Base-by-base conservation (phyloP, 192 early-diverging fungal species). In the Gaertneriomyces sp. region DNA sequence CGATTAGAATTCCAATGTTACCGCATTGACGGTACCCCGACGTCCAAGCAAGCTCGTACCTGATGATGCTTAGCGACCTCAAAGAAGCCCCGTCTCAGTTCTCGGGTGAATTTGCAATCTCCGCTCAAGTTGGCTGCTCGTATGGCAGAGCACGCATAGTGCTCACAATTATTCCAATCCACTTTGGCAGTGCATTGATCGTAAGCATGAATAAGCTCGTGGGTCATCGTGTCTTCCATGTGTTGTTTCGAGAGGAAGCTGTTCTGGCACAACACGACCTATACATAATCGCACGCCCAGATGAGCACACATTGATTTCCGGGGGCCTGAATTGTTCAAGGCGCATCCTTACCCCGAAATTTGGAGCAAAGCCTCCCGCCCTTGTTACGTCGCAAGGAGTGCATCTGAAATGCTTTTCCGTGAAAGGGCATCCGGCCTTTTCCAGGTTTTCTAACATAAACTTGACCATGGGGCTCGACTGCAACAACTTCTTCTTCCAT, bases 221-320 rank as follows among this genome's bases (percentile, higher is more conserved):
- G 95, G 6, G 91, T 90, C 82, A 98, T 89, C 3, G 93, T 94
- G 60, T 92, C 89, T 71, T 95, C 93, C 79, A 90, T 79, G 63
- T 93, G 92, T n/a, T 78, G 78, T 71, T 91, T 93, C 44, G 81
- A 80, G 40, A 80, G 72, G 55, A 98, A 78, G 64, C 79, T 78
- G 73, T 95, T 94, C 69, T 92, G 86, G 75, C 95, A 98, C 39
- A 98, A 79, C 20, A 95, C 76, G 59, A 96, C 85, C 45, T 68
- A 2, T 8, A 11, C 42, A 59, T 8, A 38, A 45, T 20, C 49
- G 49, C 6, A 17, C 6, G n/a, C 49, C 49, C n/a, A 51, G 49
- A 51, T 51, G 49, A n/a, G 47, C 47, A 49, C 11, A 12, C 47
- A 49, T 49, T 17, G 17, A 49, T 49, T n/a, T n/a, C 9, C n/a